Percentiles rank a stretch among this genome's conserved stretches.
Evolutionary conservation across 257 asterid genomes (phyloP).

Genomic region (Gardenia jasminoides): DNA sequence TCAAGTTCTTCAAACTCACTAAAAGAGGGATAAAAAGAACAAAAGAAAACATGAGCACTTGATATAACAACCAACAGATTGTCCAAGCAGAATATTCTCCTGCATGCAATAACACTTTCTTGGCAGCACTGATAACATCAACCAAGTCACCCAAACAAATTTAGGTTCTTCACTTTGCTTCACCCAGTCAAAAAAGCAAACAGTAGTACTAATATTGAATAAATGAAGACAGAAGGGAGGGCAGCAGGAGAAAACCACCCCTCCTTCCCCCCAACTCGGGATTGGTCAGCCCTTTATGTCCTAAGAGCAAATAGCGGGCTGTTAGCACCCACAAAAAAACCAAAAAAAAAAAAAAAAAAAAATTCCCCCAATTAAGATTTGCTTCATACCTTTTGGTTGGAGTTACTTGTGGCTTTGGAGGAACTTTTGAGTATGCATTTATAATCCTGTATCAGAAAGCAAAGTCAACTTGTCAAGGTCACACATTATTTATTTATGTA

Average conservation of each 20-base stretch:
- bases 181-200: background rate
- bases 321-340: no score
- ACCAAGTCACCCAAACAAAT: background rate
- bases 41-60: background rate
- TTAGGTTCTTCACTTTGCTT: background rate
- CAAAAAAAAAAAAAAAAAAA: no score
- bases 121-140: no score
- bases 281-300: no score
- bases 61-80: background rate
- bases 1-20: conserved; percentile 44
- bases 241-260: background rate
- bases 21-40: conserved; percentile 5
- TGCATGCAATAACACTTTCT: background rate
- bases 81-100: background rate
- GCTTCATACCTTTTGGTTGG: conserved; percentile 55
- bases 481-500: background rate
- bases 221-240: background rate
- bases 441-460: conserved; percentile 55
- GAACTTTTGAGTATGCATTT: conserved; percentile 57
- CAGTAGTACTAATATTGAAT: background rate
- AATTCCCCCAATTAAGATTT: background rate
- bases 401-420: conserved; percentile 50
- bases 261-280: background rate
- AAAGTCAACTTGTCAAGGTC: conserved; percentile 7
- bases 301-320: no score